A percentile compares a stretch with the other conserved stretches of the same genome.
These are phyloP conservation scores for Trypanosoma brucei DNA, from an alignment of 208 protist species.

Conservation along the genomic window DNA sequence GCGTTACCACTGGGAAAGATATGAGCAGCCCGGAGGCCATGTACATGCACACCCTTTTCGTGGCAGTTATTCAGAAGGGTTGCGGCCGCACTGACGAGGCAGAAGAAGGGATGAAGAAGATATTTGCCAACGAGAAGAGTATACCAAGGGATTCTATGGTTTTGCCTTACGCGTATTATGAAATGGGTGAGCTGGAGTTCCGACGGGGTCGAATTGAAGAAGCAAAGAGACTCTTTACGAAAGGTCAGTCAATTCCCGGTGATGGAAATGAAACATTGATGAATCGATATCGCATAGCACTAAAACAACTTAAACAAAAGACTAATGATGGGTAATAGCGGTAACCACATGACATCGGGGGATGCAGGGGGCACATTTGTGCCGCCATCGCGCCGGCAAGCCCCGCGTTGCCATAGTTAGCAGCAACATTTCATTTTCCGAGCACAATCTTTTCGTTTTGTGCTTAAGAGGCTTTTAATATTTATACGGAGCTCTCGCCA, in stretches of 20 bases:
- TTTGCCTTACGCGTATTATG: constrained; percentile 86
- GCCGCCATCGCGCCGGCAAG: too few species aligned
- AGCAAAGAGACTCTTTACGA: constrained; percentile 77
- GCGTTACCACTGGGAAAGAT: constrained; percentile 59
- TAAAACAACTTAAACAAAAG: constrained; percentile 78
- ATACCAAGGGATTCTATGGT: constrained; percentile 85
- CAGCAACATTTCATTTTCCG: too few species aligned
- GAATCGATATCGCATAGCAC: constrained; percentile 84
- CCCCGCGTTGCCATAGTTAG: too few species aligned
- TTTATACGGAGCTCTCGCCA: too few species aligned
- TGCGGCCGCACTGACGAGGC: constrained; percentile 62
- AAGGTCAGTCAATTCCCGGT: constrained; percentile 78
- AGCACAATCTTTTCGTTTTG: too few species aligned
- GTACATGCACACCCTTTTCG: constrained; percentile 82
- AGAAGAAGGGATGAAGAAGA: constrained; percentile 51
- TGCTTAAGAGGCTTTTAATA: too few species aligned
- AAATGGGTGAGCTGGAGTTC: constrained; percentile 82
- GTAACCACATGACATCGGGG: neutral
- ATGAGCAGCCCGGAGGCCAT: constrained; percentile 63
- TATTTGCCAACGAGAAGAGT: constrained; percentile 76
- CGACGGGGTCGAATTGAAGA: constrained; percentile 57
- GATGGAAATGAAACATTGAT: constrained; percentile 85
- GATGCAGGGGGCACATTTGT: too few species aligned
- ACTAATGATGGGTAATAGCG: constrained; percentile 33
- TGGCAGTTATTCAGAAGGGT: constrained; percentile 87